Base-by-base conservation (phyloP, 495 filamentous ascomycete species). In the Xylaria cubensis region DNA sequence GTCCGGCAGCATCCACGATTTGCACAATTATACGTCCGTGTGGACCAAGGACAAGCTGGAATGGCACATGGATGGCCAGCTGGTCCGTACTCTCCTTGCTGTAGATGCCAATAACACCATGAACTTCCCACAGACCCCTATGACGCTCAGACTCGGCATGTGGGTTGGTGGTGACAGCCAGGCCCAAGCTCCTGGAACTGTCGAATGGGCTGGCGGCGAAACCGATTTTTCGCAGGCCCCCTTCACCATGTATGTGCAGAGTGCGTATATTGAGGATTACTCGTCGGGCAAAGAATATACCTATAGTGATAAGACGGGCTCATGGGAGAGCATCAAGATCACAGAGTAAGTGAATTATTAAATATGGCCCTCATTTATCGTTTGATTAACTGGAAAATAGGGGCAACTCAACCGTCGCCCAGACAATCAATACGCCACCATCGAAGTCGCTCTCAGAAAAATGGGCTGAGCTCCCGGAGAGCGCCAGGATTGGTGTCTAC, bases 121-220 rank as follows among this genome's bases (percentile, higher is more conserved):
- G 69, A 82, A 85, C 77, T 97, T 92, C 76, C 94, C 94, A 4
- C 94, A 97, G 77, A 94, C 94, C 0, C 94, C 94, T 13, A 93
- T 93, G 92, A 91, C 90, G 80, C 83, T 97, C 65, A 92, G 90
- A 73, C 82, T 97, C 61, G 94, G 94, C 46, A 90, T 91, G 73
- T 97, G 94, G 94, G 92, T 92, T 71, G 94, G 93, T 67, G 94
- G 94, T 69, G 93, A 96, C 75, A 83, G 90, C 0, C 83, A 82
- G 34, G 10, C 39, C 51, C 88, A 92, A 73, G 74, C 86, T 15
- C 15, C 79, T 13, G 86, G 86, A 8, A 84, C 82, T 0, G 82
- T 86, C 56, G 83, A 92, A 61, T 97, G 94, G 94, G 93, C 94
- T 72, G 93, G 93, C 61, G 94, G 94, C 69, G 72, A 82, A 69